Percentiles rank a stretch among this genome's conserved stretches.
phyloP scores from a whole-genome alignment of 2,329 filamentous ascomycete species.

The Apiospora hydei region DNA sequence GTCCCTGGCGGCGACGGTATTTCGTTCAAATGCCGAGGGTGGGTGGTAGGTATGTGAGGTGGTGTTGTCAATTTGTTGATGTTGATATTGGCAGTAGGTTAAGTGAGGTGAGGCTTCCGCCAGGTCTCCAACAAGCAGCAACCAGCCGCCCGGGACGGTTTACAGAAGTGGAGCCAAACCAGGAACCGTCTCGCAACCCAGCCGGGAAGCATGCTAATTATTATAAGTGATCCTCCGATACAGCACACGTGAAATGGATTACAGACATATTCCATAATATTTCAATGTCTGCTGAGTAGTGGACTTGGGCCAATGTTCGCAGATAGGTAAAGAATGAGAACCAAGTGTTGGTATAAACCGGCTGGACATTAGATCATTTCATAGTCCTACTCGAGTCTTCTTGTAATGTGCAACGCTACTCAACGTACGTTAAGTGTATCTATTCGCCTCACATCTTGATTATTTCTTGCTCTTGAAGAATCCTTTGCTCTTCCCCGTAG shows the following conservation, averaged over 20 bases:
- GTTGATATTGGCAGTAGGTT: conserved; percentile 6
- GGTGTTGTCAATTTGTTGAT: not conserved
- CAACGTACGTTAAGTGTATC: not conserved
- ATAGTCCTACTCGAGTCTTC: not conserved
- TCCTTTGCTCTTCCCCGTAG: conserved; percentile 45
- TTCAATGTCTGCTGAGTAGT: not conserved
- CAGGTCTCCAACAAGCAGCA: not conserved
- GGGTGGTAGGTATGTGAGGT: not conserved
- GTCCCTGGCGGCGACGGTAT: not conserved
- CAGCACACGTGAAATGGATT: not conserved
- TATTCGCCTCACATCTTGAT: not conserved
- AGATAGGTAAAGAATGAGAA: not conserved
- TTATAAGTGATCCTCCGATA: not conserved
- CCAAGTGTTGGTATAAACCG: not conserved
- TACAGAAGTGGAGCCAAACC: conserved; percentile 1
- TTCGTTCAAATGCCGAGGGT: not conserved
- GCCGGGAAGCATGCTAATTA: not conserved
- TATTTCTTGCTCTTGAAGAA: conserved; percentile 51
- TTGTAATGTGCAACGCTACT: not conserved
- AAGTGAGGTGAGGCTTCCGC: conserved; percentile 5
- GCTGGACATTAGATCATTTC: not conserved
- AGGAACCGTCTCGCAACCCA: not conserved
- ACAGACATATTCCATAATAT: not conserved
- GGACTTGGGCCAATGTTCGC: not conserved
- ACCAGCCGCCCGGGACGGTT: not conserved